Evolutionary conservation across 805 yeast genomes (phyloP).

Genomic region (Pachysolen tannophilus): DNA sequence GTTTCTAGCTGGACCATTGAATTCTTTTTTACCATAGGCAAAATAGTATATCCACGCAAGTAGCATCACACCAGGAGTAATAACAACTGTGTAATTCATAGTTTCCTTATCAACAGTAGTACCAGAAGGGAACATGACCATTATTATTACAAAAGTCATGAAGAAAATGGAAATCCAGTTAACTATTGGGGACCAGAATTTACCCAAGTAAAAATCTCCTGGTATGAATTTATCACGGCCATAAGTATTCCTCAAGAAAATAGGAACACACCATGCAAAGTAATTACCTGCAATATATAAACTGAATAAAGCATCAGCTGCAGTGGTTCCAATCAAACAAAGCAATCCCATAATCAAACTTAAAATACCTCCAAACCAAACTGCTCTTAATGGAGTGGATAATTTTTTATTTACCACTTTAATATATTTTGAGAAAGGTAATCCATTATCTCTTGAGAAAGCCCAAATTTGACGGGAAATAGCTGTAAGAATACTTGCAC

Average conservation of each 20-base stretch:
- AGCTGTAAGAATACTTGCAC: slow-evolving; percentile 53
- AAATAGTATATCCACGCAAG: slow-evolving; percentile 44
- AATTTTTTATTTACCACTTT: slow-evolving; percentile 48
- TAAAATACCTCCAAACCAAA: slow-evolving; percentile 42
- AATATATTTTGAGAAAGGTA: slow-evolving; percentile 51
- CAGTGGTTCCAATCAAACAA: slow-evolving; percentile 48
- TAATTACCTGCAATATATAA: slow-evolving; percentile 55
- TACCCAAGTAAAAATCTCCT: slow-evolving; percentile 62
- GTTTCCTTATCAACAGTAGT: slow-evolving; percentile 30
- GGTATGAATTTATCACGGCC: slow-evolving; percentile 47
- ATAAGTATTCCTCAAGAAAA: slow-evolving; percentile 40
- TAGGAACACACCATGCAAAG: slow-evolving; percentile 57
- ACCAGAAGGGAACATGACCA: slow-evolving; percentile 54
- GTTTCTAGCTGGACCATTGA: slow-evolving; percentile 41
- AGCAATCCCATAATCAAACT: slow-evolving; percentile 48
- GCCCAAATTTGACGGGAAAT: slow-evolving; percentile 70
- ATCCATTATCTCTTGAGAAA: slow-evolving; percentile 68
- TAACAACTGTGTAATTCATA: slow-evolving; percentile 67
- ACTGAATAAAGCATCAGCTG: slow-evolving; percentile 63
- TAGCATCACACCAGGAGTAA: slow-evolving; percentile 54
- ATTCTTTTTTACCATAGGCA: slow-evolving; percentile 43
- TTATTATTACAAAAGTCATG: slow-evolving; percentile 42
- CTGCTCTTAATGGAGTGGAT: slow-evolving; percentile 62
- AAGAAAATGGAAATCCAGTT: slow-evolving; percentile 41
- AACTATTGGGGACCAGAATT: slow-evolving; percentile 31